Conservation (phyloP, 1,284 basidiomycete species). For the Cystobasidiaceae sp. region DNA sequence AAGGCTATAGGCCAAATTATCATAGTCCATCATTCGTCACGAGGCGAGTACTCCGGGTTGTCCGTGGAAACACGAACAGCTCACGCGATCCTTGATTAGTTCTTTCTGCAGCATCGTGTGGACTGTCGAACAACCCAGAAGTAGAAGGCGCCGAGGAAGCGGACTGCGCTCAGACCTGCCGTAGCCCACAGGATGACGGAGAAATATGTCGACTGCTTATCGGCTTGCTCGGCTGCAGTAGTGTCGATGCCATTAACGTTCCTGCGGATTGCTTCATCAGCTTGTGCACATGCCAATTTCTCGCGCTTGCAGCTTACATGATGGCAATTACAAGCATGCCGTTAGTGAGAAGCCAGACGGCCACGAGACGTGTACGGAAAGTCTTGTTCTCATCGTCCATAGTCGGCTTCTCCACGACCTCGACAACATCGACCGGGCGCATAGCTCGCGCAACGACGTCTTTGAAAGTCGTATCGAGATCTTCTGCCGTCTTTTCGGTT, state of each 20-base stretch:
- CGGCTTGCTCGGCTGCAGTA: background rate
- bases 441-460: conserved; percentile 79
- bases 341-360: conserved; percentile 66
- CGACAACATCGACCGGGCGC: background rate
- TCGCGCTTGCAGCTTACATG: background rate
- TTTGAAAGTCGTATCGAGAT: conserved; percentile 86
- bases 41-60: too few species aligned
- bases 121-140: conserved; percentile 27
- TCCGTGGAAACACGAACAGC: too few species aligned
- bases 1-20: too few species aligned
- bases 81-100: too few species aligned
- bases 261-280: background rate
- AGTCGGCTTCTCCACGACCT: background rate
- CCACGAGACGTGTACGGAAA: conserved; percentile 30
- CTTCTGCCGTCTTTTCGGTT: conserved; percentile 65
- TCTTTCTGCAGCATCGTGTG: conserved; percentile 26
- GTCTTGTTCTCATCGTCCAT: conserved; percentile 30
- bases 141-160: conserved; percentile 28
- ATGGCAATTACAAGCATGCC: conserved; percentile 47
- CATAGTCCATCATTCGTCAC: too few species aligned
- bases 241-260: conserved; percentile 28
- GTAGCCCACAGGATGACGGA: conserved; percentile 81
- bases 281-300: background rate
- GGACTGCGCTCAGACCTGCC: conserved; percentile 27
- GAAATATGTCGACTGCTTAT: conserved; percentile 57